Base-by-base conservation (phyloP, 257 asterid genomes). In the Ligustrum vulgare region DNA sequence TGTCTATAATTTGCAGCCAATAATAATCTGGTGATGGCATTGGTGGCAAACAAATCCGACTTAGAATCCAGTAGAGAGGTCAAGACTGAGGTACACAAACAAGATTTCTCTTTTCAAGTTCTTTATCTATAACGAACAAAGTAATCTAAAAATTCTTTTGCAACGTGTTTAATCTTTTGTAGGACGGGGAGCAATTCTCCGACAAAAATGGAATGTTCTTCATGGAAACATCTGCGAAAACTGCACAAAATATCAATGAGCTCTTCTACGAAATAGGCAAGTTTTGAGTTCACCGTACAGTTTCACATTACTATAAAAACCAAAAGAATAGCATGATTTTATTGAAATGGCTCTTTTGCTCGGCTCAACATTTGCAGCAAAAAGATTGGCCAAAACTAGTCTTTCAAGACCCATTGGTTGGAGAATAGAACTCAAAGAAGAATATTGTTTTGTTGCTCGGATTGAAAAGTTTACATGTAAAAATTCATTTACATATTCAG, bases 11-110 rank as follows among this genome's bases (percentile, higher is more conserved):
- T 65, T 51, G 0, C 72, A 82, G 84, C 80, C 36, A 79, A 65
- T 73, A 71, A 71, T 13, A 72, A 51, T 54, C 45, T 79, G 75
- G 79, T 82, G 22, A 74, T 77, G 74, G 83, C 37, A 70, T 75
- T 83, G 69, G 80, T 80, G 56, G 84, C 82, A 43, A 83, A 83
- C 75, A 83, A 79, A 68, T 71, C 78, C n/a, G 84, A 83, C 70
- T 74, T 83, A 35, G 72, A 70, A 23, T 69, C 84, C 8, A 43
- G 64, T 3, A 66, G 86, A 70, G 10, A 31, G 72, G 86, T 80
- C 66, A 63, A 71, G 69, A 76, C 41, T 37, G 78, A 83, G 82
- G 86, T 82, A 54, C 25, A 54, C 10, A n/a, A 4, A n/a, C 4
- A n/a, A 54, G 1, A 6, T 60, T 18, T 13, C 54, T n/a, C 23